Percentiles rank a stretch among this genome's conserved stretches.
phyloP scores from a whole-genome alignment of 2,329 filamentous ascomycete genomes.

The Tolypocladium ophioglossoides region DNA sequence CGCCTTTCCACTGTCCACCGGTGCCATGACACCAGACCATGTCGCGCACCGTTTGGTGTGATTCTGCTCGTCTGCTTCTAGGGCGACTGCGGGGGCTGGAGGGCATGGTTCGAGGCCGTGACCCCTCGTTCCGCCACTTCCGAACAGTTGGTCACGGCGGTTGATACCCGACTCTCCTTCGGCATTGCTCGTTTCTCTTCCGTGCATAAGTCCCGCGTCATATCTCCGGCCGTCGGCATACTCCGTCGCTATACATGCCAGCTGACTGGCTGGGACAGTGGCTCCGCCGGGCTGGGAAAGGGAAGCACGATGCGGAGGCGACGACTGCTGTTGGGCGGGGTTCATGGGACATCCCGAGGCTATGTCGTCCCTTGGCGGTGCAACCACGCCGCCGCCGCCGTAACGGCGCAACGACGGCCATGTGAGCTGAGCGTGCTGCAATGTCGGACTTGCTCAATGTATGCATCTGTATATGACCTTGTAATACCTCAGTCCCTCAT shows the following conservation, averaged over 20 bases:
- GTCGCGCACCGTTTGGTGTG: not conserved
- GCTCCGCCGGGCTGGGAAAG: not conserved
- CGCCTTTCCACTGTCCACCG: not conserved
- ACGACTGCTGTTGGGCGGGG: not conserved
- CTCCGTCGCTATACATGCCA: not conserved
- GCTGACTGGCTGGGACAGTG: not conserved
- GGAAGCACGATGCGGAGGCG: not conserved
- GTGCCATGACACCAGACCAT: not conserved
- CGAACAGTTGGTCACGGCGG: not conserved
- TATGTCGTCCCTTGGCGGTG: not conserved
- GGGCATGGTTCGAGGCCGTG: not conserved
- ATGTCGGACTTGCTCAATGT: not conserved
- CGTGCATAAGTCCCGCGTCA: not conserved
- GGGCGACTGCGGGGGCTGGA: not conserved
- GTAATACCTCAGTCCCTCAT: not conserved
- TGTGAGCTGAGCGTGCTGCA: not conserved
- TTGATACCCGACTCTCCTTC: not conserved
- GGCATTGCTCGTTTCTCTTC: not conserved
- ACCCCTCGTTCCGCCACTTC: not conserved
- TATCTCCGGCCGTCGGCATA: too few species aligned
- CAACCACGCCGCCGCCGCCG: not conserved
- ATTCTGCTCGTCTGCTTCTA: not conserved
- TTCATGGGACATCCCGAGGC: not conserved
- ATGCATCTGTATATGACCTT: not conserved
- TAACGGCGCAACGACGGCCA: not conserved